Conservation (phyloP, 2,329 filamentous ascomycete species). For the Colletotrichum echinochloae region DNA sequence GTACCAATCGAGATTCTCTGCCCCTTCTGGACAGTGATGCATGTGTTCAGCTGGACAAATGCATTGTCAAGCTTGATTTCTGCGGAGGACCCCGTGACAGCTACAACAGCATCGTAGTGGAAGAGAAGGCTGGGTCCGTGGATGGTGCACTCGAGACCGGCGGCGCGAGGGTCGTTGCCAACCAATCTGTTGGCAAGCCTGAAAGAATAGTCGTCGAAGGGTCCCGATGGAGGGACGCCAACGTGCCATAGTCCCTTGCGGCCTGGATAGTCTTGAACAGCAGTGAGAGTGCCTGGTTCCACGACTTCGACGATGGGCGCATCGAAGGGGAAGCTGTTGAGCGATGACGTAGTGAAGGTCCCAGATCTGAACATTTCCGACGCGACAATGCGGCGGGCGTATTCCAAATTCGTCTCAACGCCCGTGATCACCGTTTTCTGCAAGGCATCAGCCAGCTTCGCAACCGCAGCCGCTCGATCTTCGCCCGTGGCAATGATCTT, state of each 20-base stretch:
- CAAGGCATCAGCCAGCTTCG: constrained; percentile 71
- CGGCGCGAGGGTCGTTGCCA: constrained; percentile 46
- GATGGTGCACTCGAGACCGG: constrained; percentile 52
- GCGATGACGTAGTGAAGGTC: constrained; percentile 49
- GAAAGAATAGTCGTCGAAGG: constrained; percentile 55
- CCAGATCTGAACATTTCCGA: constrained; percentile 47
- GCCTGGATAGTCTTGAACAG: constrained; percentile 56
- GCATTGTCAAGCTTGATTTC: constrained; percentile 45
- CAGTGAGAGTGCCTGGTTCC: constrained; percentile 50
- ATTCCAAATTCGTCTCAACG: constrained; percentile 52
- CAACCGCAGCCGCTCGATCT: constrained; percentile 70
- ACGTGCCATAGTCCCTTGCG: constrained; percentile 53
- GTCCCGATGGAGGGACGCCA: constrained; percentile 56
- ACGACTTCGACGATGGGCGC: constrained; percentile 51
- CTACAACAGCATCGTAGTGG: constrained; percentile 48
- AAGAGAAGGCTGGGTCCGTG: constrained; percentile 52
- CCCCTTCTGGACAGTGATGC: constrained; percentile 43
- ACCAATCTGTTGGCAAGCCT: constrained; percentile 52
- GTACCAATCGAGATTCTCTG: constrained; percentile 46
- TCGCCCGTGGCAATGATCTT: constrained; percentile 77
- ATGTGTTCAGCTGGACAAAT: constrained; percentile 42
- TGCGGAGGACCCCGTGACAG: constrained; percentile 49
- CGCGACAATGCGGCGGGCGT: constrained; percentile 47
- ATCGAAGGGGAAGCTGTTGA: constrained; percentile 48
- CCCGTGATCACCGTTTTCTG: constrained; percentile 57